Percentiles rank a stretch among this genome's conserved stretches.
phyloP scores from a whole-genome alignment of 192 early-diverging fungal genomes.

The Coemansia javaensis region DNA sequence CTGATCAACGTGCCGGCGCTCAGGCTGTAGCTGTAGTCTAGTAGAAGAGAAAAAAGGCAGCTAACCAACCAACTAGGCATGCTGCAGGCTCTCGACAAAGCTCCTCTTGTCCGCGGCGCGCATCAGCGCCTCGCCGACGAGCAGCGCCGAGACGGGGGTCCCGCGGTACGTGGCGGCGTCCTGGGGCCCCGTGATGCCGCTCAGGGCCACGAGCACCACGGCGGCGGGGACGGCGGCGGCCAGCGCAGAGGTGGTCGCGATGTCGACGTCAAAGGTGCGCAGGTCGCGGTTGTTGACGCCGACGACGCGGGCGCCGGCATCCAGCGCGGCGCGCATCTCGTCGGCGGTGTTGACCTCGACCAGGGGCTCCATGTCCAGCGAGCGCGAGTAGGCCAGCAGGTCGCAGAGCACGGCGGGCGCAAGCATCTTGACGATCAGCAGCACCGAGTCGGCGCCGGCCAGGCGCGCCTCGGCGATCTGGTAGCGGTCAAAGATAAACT shows the following conservation, averaged over 20 bases:
- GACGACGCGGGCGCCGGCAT: conserved; percentile 78
- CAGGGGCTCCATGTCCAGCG: conserved; percentile 94
- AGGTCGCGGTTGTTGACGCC: conserved; percentile 99
- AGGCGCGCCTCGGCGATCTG: conserved; percentile 95
- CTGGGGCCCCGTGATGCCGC: conserved; percentile 76
- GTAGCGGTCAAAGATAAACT: conserved; percentile 94
- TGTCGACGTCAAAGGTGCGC: conserved; percentile 94
- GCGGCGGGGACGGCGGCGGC: conserved; percentile 64
- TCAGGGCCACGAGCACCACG: conserved; percentile 79
- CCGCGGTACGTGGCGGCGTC: conserved; percentile 80
- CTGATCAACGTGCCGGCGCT: conserved; percentile 42
- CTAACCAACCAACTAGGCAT: too few relatives aligned
- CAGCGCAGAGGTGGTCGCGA: conserved; percentile 73
- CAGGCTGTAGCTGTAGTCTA: too few relatives aligned
- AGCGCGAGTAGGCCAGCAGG: conserved; percentile 69
- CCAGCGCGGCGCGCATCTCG: conserved; percentile 86
- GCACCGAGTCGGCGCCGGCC: conserved; percentile 89
- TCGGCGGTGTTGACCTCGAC: conserved; percentile 91
- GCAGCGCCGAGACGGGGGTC: conserved; percentile 72
- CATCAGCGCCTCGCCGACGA: conserved; percentile 98
- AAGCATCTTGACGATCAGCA: conserved; percentile 96
- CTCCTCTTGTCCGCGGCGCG: conserved; percentile 63
- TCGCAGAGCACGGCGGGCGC: conserved; percentile 58
- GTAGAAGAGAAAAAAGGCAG: too few relatives aligned
- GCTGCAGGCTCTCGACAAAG: conserved; percentile 68